Base-by-base conservation (phyloP, 106 monocot species). In the Dendrobium catenatum region DNA sequence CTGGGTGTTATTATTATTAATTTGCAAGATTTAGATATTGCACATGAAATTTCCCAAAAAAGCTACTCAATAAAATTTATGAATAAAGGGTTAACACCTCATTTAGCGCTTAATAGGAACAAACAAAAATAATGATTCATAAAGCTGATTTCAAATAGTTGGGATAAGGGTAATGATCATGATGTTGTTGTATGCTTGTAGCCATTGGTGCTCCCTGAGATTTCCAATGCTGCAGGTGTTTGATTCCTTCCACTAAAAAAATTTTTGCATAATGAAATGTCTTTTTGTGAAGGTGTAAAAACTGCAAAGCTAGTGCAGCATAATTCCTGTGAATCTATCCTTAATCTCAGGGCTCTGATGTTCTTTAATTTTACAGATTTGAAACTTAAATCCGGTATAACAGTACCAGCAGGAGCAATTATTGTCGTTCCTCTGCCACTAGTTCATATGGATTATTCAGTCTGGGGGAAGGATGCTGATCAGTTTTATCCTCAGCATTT, bases 391-490 rank as follows among this genome's bases (percentile, higher is more conserved):
- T 82, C 78, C 19, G 64, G 78, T 29, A 68, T 88, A 42, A 85
- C 83, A 22, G 72, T 90, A 47, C 93, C 93, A 77, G 84, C 93
- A 59, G 85, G 90, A 80, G 83, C 93, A 80, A 83, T 87, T 77
- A 31, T 90, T 41, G 86, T 90, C 66, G 83, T 93, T 83, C 93
- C 93, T 77, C 56, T 87, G 27, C 86, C 88, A 78, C 77, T 93
- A 68, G 86, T 93, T 37, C 93, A 90, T 31, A 85, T 82, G 83
- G 90, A 93, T 80, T 37, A 49, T 76, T 85, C 90, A 81, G 49
- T 88, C 4, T 93, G 93, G 90, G 90, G 93, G 18, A 82, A 87
- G 3, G 88, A 93, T 87, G 85, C 90, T 19, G 43, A 74, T 47
- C 67, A 88, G 61, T 93, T 93, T 42, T 86, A 88, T 74, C 93